These are phyloP conservation scores for Punica granatum DNA, from an alignment of 345 rosid species.

Conservation along the genomic window DNA sequence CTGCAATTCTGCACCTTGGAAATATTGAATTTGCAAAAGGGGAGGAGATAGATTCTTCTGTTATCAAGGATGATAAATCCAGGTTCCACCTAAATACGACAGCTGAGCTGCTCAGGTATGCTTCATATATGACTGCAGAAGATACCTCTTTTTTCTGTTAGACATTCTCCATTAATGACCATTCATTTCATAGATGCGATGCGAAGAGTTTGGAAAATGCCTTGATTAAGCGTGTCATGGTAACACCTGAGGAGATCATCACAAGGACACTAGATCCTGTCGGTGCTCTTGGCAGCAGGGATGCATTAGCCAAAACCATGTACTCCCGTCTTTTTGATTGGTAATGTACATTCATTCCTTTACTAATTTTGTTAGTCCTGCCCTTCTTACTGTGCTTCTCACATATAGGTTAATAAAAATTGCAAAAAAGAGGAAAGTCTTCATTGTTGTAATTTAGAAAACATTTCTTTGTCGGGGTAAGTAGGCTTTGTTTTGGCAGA, in stretches of 20 bases:
- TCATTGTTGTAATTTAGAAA: neutral
- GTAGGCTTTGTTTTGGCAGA: neutral
- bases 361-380: neutral
- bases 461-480: too few species aligned
- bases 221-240: conserved; percentile 96
- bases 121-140: conserved; percentile 10
- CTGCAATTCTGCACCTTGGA: conserved; percentile 92
- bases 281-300: conserved; percentile 84
- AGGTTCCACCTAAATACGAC: conserved; percentile 69
- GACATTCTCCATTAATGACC: conserved; percentile 7
- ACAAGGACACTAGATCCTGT: conserved; percentile 92
- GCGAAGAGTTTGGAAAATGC: conserved; percentile 91
- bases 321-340: conserved; percentile 99
- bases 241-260: conserved; percentile 98
- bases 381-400: neutral
- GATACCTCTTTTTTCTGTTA: conserved; percentile 13
- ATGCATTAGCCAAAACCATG: conserved; percentile 90
- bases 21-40: conserved; percentile 92
- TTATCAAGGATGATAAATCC: conserved; percentile 83
- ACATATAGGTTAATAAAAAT: neutral
- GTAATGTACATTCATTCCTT: conserved; percentile 31
- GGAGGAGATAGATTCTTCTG: conserved; percentile 82
- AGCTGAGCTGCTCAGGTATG: conserved; percentile 90
- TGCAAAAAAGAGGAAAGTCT: neutral
- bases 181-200: conserved; percentile 52